Evolutionary conservation across 768 basidiomycete species (phyloP), one percentile per base, ranked within the genome.

Genomic region (Leccinum subtestaceum): DNA sequence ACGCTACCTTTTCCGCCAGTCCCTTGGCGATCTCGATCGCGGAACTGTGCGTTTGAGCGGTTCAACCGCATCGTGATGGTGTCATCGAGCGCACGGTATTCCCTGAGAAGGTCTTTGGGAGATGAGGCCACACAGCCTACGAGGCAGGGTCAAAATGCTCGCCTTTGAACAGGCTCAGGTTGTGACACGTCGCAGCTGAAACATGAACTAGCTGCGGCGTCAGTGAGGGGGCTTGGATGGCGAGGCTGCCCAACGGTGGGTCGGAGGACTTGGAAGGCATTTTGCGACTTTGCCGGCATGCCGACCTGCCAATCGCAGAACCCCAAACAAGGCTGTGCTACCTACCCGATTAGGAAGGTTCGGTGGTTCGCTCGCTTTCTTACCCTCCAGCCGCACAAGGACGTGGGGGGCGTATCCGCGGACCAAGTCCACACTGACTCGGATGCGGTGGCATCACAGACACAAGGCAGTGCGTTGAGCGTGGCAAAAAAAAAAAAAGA

Each of bases 81-180:
- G 67, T 94, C 91, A 73, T 94, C 91, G 13, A 93, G 76, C 65
- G 79, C 84, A 67, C 91, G 81, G 72, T 93, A 93, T 72, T 93
- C 91, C 68, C 80, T 85, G 71, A 94, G 78, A 66, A 93, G 83
- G 60, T 91, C 92, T 94, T 70, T 52, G 51, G 59, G 62, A 63
- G 45, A 47, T 67, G 57, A 71, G 40, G 65, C 48, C 49, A 55
- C 59, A 51, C 59, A 51, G 50, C 40, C 27, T 21, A n/a, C 40
- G 40, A 57, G 36, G 55, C 55, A 59, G 59, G 50, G 54, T 36
- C 50, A 21, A 45, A 21, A 46, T 27, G 58, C 61, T 66, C 57
- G 53, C 66, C 86, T 87, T 92, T 93, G 80, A 93, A 93, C 6
- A 89, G 63, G 13, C 85, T 86, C 31, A 92, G 79, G 67, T 93